Base-by-base conservation (phyloP, 805 yeast species). In the Candida mattraensis region DNA sequence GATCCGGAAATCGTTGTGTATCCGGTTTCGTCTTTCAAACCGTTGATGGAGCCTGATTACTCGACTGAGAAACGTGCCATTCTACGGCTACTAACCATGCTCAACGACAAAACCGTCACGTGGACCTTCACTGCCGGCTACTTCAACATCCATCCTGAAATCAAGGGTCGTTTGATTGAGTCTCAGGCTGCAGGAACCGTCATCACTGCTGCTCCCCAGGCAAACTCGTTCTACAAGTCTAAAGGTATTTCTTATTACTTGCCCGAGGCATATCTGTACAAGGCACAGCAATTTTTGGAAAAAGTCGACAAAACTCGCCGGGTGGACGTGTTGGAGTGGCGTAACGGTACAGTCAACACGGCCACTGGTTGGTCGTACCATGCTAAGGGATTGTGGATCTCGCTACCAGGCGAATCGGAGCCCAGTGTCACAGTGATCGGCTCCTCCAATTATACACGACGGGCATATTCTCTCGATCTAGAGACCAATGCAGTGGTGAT, bases 101-200 rank as follows among this genome's bases (percentile, higher is more conserved):
- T 77, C 32, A 77, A 77, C 50, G 66, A 78, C 25, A 70, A 78
- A 17, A 52, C 63, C 9, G 70, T 80, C 18, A 70, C 69, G 34
- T 91, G 96, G 94, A 74, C 85, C 46, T 81, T 93, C 51, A 93
- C 99, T 0, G 96, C 98, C 0, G 99, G 99, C 2, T 93, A 93
- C 58, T 93, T 93, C 68, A 93, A 93, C 59, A 82, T 93, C 78
- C 75, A 82, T 24, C 86, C 94, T 0, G 78, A 79, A 24, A 80
- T 86, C 34, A 80, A 77, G 52, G 61, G 64, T 11, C 66, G 71
- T 18, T 66, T 93, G 18, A 56, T 87, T 21, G 62, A 68, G 22
- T 72, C 86, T 1, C 67, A 64, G 9, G 80, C 89, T 1, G 39
- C 52, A 6, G 94, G 94, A 2, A 64, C 69, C 0, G 83, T 93